These are phyloP conservation scores for Chlorella sp. DNA, from an alignment of 139 green algal genomes.

Conservation along the genomic window DNA sequence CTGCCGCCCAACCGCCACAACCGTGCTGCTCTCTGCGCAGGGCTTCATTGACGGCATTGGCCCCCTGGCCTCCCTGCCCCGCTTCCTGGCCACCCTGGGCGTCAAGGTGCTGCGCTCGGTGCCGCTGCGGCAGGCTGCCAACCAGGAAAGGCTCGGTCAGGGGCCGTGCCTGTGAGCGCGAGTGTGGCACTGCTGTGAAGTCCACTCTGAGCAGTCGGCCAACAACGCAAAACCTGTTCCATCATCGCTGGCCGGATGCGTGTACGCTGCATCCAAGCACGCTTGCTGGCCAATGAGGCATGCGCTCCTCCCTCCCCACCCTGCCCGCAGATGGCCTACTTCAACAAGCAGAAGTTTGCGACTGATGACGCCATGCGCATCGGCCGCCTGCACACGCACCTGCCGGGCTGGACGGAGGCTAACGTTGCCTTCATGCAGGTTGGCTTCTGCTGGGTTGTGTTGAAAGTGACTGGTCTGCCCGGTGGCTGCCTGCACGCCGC, in stretches of 20 bases:
- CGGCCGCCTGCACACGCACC: conserved; percentile 80
- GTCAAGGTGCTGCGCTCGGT: conserved; percentile 76
- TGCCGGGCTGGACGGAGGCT: conserved; percentile 82
- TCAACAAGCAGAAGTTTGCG: conserved; percentile 75
- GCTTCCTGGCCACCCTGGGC: conserved; percentile 61
- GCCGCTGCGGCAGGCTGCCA: conserved; percentile 75
- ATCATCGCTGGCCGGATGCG: not conserved
- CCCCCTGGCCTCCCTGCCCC: conserved; percentile 73
- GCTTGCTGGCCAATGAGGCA: not conserved
- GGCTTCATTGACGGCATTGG: conserved; percentile 92
- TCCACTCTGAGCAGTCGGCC: too few species aligned
- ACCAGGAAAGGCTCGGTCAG: conserved; percentile 35
- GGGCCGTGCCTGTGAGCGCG: too few species aligned
- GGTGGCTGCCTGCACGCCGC: too few species aligned
- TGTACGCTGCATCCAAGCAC: not conserved
- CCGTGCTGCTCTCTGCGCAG: conserved; percentile 36
- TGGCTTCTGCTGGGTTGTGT: too few species aligned
- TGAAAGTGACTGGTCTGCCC: too few species aligned
- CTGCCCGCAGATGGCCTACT: conserved; percentile 78
- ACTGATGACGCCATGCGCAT: conserved; percentile 87
- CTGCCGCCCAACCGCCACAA: too few species aligned
- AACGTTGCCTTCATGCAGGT: conserved; percentile 91
- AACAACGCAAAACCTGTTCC: too few species aligned
- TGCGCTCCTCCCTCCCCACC: not conserved
- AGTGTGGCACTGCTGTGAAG: too few species aligned